A percentile compares a stretch with the other conserved stretches of the same genome.
These are phyloP conservation scores for Paecilomyces dactylethromorphus DNA, from an alignment of 2,329 filamentous ascomycete species.

Conservation along the genomic window DNA sequence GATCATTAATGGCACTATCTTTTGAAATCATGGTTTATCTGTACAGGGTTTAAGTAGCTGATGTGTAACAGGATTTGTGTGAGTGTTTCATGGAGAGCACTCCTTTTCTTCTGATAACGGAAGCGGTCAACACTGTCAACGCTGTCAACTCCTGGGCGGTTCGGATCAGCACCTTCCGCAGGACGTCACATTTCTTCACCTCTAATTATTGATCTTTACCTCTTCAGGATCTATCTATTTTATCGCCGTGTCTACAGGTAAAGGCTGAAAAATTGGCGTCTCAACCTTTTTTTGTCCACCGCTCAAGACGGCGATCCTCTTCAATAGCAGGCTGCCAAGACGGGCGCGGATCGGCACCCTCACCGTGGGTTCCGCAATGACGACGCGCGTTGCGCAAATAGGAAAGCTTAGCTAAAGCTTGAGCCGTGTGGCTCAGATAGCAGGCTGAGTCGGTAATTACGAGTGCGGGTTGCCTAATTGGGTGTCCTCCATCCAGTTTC, in stretches of 20 bases:
- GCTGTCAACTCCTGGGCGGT: too few relatives aligned
- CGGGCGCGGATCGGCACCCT: neutral
- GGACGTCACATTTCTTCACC: neutral
- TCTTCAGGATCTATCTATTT: neutral
- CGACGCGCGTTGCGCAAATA: neutral
- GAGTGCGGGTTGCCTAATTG: neutral
- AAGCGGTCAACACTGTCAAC: neutral
- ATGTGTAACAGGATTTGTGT: too few relatives aligned
- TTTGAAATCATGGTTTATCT: neutral
- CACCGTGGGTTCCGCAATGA: neutral
- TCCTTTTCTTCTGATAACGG: neutral
- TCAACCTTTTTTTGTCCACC: neutral
- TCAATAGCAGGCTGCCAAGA: neutral
- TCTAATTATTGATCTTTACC: neutral
- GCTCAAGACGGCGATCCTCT: neutral
- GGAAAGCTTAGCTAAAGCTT: neutral
- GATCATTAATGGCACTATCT: neutral
- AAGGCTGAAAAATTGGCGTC: neutral
- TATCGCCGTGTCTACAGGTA: neutral
- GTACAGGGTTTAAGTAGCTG: neutral
- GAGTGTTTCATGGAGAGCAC: too few relatives aligned
- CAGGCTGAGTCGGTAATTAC: too few relatives aligned
- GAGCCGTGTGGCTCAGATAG: neutral
- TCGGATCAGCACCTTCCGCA: neutral
- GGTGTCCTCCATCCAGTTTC: neutral